Evolutionary conservation across 192 early-diverging fungal species (phyloP).

Genomic region (Podochytrium sp.): DNA sequence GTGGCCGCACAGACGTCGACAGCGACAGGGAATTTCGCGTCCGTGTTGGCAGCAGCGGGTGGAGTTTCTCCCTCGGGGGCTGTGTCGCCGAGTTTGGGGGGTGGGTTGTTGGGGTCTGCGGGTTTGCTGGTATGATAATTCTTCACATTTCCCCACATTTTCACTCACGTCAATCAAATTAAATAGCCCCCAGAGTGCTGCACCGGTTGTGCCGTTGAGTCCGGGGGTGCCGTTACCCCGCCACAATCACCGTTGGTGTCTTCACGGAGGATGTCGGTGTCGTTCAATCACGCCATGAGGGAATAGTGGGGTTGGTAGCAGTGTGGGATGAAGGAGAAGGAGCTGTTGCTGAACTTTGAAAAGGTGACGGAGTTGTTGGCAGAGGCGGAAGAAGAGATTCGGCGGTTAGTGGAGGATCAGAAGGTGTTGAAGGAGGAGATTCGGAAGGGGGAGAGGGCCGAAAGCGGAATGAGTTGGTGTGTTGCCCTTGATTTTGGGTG

Average conservation of each 20-base stretch:
- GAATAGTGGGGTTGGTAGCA: background rate
- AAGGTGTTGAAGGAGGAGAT: conserved; percentile 60
- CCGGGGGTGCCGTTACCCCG: too few species aligned
- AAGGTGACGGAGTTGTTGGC: conserved; percentile 30
- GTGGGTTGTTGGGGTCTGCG: conserved; percentile 16
- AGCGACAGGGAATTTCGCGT: conserved; percentile 13
- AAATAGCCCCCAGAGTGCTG: conserved; percentile 1
- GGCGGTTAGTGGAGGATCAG: conserved; percentile 16
- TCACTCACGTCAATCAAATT: background rate
- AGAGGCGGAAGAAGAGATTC: conserved; percentile 33
- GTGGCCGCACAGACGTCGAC: conserved; percentile 25
- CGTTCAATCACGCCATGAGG: background rate
- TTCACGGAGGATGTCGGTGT: conserved; percentile 6
- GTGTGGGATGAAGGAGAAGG: conserved; percentile 13
- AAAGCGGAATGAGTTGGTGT: conserved; percentile 62
- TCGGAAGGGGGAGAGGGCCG: conserved; percentile 61
- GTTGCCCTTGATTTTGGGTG: background rate
- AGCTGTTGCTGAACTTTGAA: conserved; percentile 29
- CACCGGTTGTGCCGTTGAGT: too few species aligned
- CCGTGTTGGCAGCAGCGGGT: conserved; percentile 7
- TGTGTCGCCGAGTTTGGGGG: background rate
- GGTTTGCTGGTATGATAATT: too few species aligned
- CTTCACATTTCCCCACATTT: too few species aligned
- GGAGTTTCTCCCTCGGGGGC: background rate
- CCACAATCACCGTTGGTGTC: too few species aligned